Evolutionary conservation across 371 early-diverging fungal species (phyloP).

Genomic region (Mortierella sp.): DNA sequence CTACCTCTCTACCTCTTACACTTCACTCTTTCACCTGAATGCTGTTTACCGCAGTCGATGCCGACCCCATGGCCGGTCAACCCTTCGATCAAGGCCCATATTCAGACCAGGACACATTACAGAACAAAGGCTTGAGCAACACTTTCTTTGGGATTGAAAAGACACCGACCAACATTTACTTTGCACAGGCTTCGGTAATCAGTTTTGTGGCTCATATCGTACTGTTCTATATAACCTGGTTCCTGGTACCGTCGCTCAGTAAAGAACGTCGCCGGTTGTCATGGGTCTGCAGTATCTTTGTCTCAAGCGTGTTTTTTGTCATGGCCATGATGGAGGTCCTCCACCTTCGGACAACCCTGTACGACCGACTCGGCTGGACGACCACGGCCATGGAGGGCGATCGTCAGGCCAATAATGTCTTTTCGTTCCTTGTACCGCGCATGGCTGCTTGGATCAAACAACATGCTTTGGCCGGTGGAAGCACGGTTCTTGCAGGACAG

Average conservation of each 20-base stretch:
- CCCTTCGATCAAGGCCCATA: no score
- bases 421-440: conserved; percentile 6
- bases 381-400: not conserved
- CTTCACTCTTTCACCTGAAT: no score
- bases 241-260: conserved; percentile 9
- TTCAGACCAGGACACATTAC: no score
- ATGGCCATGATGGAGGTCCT: conserved; percentile 1
- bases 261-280: conserved; percentile 14
- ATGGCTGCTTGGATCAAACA: not conserved
- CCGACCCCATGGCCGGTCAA: no score
- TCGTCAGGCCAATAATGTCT: not conserved
- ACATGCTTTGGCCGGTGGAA: not conserved
- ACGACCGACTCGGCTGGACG: conserved; percentile 9
- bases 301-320: not conserved
- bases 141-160: conserved; percentile 2
- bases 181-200: conserved; percentile 6
- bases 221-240: conserved; percentile 17
- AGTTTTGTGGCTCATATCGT: not conserved
- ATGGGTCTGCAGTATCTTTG: conserved; percentile 13
- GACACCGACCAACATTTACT: conserved; percentile 1
- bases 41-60: no score
- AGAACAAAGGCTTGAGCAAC: not conserved
- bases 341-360: conserved; percentile 6
- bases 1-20: no score
- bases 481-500: not conserved